Evolutionary conservation across 2,329 filamentous ascomycete genomes (phyloP).

Genomic region (Sporothrix humicola): DNA sequence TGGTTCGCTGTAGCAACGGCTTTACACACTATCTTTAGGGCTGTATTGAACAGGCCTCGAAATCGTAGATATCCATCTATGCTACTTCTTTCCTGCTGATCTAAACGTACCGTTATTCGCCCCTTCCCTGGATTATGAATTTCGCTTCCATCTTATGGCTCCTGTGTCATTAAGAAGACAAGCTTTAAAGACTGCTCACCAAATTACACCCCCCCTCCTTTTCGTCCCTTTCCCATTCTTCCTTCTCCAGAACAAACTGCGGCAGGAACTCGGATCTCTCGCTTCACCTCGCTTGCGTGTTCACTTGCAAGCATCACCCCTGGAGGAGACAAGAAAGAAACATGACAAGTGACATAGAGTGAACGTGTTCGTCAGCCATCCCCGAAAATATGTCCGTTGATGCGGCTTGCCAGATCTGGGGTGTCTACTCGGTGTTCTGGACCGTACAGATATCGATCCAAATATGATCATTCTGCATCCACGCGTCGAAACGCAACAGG

Average conservation of each 20-base stretch:
- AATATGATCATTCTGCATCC: too few relatives aligned
- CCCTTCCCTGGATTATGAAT: too few relatives aligned
- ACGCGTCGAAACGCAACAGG: neutral
- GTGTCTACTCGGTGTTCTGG: neutral
- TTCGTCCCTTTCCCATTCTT: neutral
- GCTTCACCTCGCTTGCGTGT: constrained; percentile 22
- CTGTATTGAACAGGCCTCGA: too few relatives aligned
- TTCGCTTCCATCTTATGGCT: too few relatives aligned
- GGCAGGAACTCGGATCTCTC: constrained; percentile 12
- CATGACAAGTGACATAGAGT: neutral
- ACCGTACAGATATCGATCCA: neutral
- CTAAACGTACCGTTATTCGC: too few relatives aligned
- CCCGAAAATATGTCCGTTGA: neutral
- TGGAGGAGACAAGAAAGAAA: neutral
- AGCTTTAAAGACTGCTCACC: too few relatives aligned
- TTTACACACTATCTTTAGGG: too few relatives aligned
- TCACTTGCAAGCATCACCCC: constrained; percentile 18
- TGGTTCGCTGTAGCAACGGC: too few relatives aligned
- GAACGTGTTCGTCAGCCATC: neutral
- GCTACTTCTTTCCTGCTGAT: too few relatives aligned
- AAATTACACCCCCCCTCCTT: too few relatives aligned
- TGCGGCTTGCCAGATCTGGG: neutral
- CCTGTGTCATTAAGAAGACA: too few relatives aligned
- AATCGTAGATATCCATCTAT: too few relatives aligned
- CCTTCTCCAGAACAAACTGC: neutral